Evolutionary conservation across 495 filamentous ascomycete genomes (phyloP).

Genomic region (Penicillium dipodomyicola): DNA sequence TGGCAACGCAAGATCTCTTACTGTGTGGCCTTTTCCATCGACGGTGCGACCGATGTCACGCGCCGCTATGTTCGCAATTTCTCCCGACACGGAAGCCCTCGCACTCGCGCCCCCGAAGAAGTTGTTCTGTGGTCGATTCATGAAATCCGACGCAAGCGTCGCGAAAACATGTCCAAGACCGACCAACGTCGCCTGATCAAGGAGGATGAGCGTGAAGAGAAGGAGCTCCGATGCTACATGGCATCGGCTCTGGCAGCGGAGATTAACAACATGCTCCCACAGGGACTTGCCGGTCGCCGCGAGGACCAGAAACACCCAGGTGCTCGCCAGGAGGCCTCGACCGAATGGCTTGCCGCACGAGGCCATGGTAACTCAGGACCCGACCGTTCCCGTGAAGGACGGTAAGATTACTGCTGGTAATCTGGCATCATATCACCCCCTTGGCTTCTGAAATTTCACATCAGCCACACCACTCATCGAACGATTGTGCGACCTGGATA

Average conservation of each 20-base stretch:
- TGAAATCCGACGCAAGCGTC: slow-evolving; percentile 81
- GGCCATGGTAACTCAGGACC: slow-evolving; percentile 44
- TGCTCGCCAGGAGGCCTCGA: slow-evolving; percentile 57
- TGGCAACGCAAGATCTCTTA: slow-evolving; percentile 96
- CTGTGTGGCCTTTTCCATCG: slow-evolving; percentile 93
- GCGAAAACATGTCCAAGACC: slow-evolving; percentile 74
- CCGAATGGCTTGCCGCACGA: slow-evolving; percentile 63
- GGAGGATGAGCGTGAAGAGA: slow-evolving; percentile 84
- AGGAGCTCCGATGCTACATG: slow-evolving; percentile 74
- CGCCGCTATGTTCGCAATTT: slow-evolving; percentile 88
- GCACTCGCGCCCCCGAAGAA: slow-evolving; percentile 77
- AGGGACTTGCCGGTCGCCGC: slow-evolving; percentile 28
- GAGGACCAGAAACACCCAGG: slow-evolving; percentile 45
- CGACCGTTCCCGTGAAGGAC: slow-evolving; percentile 36
- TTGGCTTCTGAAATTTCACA: slow-evolving; percentile 9
- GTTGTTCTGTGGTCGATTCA: slow-evolving; percentile 84
- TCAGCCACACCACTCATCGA: slow-evolving; percentile 12
- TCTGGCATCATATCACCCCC: slow-evolving; percentile 4
- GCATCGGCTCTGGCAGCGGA: slow-evolving; percentile 66
- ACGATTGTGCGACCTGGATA: slow-evolving; percentile 14
- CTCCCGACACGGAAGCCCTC: slow-evolving; percentile 66
- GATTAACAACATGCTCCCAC: slow-evolving; percentile 54
- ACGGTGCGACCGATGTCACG: slow-evolving; percentile 94
- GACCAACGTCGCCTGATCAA: slow-evolving; percentile 78
- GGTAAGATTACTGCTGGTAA: slow-evolving; percentile 24